These are phyloP conservation scores for Xylariales sp. DNA, from an alignment of 2,329 filamentous ascomycete species.

Conservation along the genomic window DNA sequence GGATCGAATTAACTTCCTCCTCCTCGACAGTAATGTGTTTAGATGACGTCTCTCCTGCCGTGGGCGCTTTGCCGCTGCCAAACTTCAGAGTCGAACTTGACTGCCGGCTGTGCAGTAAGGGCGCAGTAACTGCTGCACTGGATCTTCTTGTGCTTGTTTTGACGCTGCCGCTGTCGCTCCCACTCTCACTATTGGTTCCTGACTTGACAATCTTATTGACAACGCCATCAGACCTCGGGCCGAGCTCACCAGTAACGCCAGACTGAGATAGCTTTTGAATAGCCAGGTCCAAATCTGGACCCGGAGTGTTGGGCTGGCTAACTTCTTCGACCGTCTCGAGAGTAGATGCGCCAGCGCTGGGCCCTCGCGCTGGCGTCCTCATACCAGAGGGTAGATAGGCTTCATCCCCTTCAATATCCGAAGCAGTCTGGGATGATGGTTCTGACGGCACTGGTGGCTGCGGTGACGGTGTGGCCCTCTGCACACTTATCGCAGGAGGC, in stretches of 20 bases:
- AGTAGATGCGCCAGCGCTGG: slow-evolving; percentile 55
- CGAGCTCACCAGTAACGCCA: slow-evolving; percentile 32
- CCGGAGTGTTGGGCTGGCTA: slow-evolving; percentile 70
- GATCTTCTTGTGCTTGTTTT: slow-evolving; percentile 36
- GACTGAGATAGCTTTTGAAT: slow-evolving; percentile 50
- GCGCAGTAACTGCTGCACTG: slow-evolving; percentile 38
- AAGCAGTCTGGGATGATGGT: slow-evolving; percentile 29
- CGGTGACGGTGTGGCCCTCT: slow-evolving; percentile 43
- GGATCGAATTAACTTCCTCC: slow-evolving; percentile 88
- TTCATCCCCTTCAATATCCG: slow-evolving; percentile 50
- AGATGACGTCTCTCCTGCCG: slow-evolving; percentile 64
- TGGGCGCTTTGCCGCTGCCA: slow-evolving; percentile 62
- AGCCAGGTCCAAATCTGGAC: slow-evolving; percentile 37
- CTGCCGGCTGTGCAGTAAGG: slow-evolving; percentile 56
- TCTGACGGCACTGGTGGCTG: slow-evolving; percentile 26
- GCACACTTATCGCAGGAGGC: slow-evolving; percentile 47
- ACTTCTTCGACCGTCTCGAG: slow-evolving; percentile 91
- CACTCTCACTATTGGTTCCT: slow-evolving; percentile 50
- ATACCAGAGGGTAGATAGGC: slow-evolving; percentile 45
- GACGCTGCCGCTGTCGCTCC: slow-evolving; percentile 61
- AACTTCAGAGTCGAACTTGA: slow-evolving; percentile 65
- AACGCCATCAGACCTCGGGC: slow-evolving; percentile 32
- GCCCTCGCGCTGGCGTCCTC: slow-evolving; percentile 56
- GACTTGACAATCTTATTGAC: slow-evolving; percentile 39
- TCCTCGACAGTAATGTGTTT: slow-evolving; percentile 97